Evolutionary conservation across 2,329 filamentous ascomycete species (phyloP).

Genomic region (Fusarium metavorans): DNA sequence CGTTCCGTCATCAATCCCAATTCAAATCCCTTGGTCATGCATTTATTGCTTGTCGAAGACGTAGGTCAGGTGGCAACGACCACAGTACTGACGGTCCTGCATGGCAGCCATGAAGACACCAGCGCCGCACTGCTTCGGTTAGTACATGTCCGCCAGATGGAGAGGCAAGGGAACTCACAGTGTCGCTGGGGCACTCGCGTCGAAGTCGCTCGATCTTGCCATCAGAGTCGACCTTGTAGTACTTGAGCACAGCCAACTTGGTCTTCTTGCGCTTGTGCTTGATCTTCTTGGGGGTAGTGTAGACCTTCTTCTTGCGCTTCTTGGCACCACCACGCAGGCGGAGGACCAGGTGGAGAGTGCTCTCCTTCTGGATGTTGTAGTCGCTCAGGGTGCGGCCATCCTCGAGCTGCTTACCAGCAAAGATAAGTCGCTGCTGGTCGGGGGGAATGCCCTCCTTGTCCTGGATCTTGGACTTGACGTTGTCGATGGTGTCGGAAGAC

Average conservation of each 20-base stretch:
- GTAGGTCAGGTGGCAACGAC: constrained; percentile 79
- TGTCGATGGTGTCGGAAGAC: constrained; percentile 99
- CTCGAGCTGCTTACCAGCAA: constrained; percentile 99
- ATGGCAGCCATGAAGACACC: constrained; percentile 99
- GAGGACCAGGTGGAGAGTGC: constrained; percentile 96
- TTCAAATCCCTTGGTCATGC: constrained; percentile 44
- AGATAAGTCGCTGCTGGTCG: constrained; percentile 99
- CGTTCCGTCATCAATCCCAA: constrained; percentile 49
- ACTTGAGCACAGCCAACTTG: constrained; percentile 99
- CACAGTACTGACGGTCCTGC: constrained; percentile 99
- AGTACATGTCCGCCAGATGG: constrained; percentile 38
- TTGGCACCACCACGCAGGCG: constrained; percentile 98
- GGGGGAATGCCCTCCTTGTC: constrained; percentile 99
- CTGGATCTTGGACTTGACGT: constrained; percentile 99
- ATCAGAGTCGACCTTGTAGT: constrained; percentile 99
- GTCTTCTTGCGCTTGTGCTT: constrained; percentile 99
- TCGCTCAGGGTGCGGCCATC: constrained; percentile 98
- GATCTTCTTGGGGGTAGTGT: constrained; percentile 99
- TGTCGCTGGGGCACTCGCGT: constrained; percentile 94
- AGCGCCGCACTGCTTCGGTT: constrained; percentile 84
- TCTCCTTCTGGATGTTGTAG: constrained; percentile 99
- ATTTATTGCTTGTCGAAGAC: constrained; percentile 76
- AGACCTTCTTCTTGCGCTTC: constrained; percentile 99
- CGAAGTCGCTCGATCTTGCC: constrained; percentile 99
- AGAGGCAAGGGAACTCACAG: constrained; percentile 66